A percentile compares a stretch with the other conserved stretches of the same genome.
phyloP scores from a whole-genome alignment of 2,329 filamentous ascomycete genomes.

The Xylaria sp. region DNA sequence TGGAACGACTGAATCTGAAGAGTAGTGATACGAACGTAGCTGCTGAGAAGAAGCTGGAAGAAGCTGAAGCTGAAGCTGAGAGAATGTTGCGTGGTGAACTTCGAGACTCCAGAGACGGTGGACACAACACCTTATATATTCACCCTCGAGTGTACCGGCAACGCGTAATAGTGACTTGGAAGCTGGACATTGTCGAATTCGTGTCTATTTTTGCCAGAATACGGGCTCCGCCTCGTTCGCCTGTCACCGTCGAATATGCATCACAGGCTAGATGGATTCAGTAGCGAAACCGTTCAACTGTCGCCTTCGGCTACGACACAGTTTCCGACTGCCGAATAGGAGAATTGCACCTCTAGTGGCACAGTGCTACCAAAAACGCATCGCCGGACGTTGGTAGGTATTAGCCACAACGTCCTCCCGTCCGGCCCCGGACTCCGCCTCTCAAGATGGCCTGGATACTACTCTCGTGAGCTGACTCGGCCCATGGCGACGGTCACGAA shows the following conservation, averaged over 20 bases:
- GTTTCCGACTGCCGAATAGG: not conserved
- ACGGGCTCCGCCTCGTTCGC: not conserved
- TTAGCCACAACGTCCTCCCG: not conserved
- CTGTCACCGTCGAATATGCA: too few species aligned
- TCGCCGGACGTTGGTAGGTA: not conserved
- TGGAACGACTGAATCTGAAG: not conserved
- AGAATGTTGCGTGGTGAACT: not conserved
- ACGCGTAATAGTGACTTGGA: not conserved
- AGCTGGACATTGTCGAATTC: not conserved
- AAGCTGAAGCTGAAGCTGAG: not conserved
- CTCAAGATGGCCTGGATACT: not conserved
- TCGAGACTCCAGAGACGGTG: not conserved
- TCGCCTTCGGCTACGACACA: not conserved
- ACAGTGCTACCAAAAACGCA: not conserved
- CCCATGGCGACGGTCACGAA: too few species aligned
- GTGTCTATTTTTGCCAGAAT: not conserved
- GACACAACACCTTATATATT: not conserved
- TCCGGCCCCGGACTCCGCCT: not conserved
- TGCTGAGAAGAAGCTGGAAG: too few species aligned
- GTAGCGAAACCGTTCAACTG: too few species aligned
- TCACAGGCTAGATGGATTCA: too few species aligned
- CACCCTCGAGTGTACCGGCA: not conserved
- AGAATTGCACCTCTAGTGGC: too few species aligned
- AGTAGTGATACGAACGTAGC: too few species aligned
- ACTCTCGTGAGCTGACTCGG: not conserved